phyloP scores from a whole-genome alignment of 192 early-diverging fungal species.

The Coemansia sp. region DNA sequence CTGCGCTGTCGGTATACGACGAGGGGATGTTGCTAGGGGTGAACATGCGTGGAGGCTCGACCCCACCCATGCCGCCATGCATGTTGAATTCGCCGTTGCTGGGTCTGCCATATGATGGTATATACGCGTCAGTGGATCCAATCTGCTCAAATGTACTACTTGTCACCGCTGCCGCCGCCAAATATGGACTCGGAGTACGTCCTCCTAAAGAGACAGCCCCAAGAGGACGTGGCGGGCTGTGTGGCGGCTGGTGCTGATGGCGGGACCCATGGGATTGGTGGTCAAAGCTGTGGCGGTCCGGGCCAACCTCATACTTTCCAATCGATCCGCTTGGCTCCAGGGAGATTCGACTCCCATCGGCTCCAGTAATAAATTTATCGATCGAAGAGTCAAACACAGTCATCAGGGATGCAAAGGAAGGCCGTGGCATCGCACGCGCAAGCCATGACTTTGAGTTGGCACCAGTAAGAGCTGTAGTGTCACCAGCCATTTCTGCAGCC shows the following conservation, averaged over 20 bases:
- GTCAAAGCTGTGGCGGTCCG: conserved; percentile 21
- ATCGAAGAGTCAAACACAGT: conserved; percentile 61
- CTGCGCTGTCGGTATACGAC: no score
- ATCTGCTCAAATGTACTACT: conserved; percentile 8
- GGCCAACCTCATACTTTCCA: conserved; percentile 37
- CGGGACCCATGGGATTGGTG: conserved; percentile 1
- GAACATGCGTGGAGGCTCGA: conserved; percentile 36
- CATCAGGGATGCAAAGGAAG: conserved; percentile 54
- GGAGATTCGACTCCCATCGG: conserved; percentile 40
- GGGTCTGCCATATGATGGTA: conserved; percentile 19
- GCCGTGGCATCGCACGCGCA: conserved; percentile 52
- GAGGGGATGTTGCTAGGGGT: conserved; percentile 27
- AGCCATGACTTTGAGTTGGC: conserved; percentile 56
- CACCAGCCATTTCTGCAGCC: conserved; percentile 37
- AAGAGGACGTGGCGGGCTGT: conserved; percentile 18
- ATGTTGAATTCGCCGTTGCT: conserved; percentile 3
- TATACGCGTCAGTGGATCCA: conserved; percentile 6
- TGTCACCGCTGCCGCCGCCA: neutral
- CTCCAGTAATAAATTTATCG: conserved; percentile 64
- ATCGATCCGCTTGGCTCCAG: conserved; percentile 22
- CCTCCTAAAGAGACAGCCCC: conserved; percentile 17
- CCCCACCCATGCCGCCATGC: conserved; percentile 1
- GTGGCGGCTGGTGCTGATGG: neutral
- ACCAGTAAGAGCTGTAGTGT: conserved; percentile 31
- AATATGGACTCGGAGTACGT: conserved; percentile 17